Evolutionary conservation across 164 flowering plant species (phyloP).

Genomic region (Saururus chinensis): DNA sequence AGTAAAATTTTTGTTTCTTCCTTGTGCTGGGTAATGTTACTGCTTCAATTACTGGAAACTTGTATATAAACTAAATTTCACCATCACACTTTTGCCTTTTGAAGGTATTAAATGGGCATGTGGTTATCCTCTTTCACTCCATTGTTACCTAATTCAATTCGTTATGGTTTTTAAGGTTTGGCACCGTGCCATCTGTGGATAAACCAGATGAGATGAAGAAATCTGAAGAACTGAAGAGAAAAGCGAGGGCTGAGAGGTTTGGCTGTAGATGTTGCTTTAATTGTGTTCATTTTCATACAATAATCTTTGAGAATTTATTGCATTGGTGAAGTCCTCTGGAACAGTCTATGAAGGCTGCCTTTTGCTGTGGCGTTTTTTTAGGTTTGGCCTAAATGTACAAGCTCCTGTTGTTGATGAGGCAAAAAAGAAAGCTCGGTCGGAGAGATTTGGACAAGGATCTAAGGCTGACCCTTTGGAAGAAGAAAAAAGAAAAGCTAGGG

Average conservation of each 20-base stretch:
- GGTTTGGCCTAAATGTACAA: constrained; percentile 57
- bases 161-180: constrained; percentile 42
- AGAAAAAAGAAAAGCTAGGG: constrained; percentile 87
- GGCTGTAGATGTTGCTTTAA: background rate
- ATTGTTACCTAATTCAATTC: background rate
- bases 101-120: background rate
- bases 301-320: background rate
- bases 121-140: background rate
- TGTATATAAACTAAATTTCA: background rate
- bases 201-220: constrained; percentile 34
- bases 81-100: background rate
- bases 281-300: background rate
- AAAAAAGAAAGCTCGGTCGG: constrained; percentile 87
- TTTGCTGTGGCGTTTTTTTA: constrained; percentile 16
- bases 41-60: background rate
- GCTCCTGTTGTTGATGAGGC: constrained; percentile 50
- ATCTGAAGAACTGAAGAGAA: constrained; percentile 77
- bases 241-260: constrained; percentile 96
- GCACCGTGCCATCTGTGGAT: constrained; percentile 30
- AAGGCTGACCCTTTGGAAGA: constrained; percentile 57
- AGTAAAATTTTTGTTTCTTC: too few species aligned
- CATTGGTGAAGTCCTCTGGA: background rate
- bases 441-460: constrained; percentile 46
- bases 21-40: background rate
- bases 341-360: constrained; percentile 4